Evolutionary conservation across 1,139 yeast species (phyloP), one percentile per base, ranked within the genome.

Genomic region (Barnettozyma hawaiiensis): DNA sequence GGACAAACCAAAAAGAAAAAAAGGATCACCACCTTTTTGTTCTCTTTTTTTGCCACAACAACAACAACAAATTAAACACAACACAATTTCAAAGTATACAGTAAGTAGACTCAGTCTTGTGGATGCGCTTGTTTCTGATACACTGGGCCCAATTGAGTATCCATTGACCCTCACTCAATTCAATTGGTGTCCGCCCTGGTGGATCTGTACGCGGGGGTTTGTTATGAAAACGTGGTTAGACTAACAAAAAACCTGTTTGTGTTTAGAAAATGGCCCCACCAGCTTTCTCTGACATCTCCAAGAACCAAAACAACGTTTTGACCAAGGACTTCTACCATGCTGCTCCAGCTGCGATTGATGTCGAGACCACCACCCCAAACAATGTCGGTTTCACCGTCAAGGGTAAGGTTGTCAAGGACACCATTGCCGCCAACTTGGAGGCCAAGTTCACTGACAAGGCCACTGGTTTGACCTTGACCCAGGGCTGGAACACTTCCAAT

Each of bases 401-500:
- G 75, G 97, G 96, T 67, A 87, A 86, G 73, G 82, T 94, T 59
- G 76, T 81, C 63, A 80, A 80, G 70, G 85, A 81, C 62, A 73
- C 92, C 59, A 80, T 94, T 60, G 81, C 90, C 53, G 96, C 96
- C 58, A 80, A 85, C 62, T 73, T 92, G 49, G 97, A 92, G 70
- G 86, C 95, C 60, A 87, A 86, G 75, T 86, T 84, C 76, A 72
- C 85, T 52, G 98, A 94, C 79, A 89, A 89, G 77, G 77, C 90
- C 52, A 76, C 95, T 53, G 97, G 97, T 53, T 75, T 92, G 64
- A 81, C 97, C 55, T 73, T 92, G 63, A 87, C 96, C 58, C 97
- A 92, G 75, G 96, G 96, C 62, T 90, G 97, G 97, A 83, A 89
- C 74, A 86, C 95, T 59, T 84, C 95, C 67, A 92, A 92, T 69